A percentile compares a stretch with the other conserved stretches of the same genome.
These are phyloP conservation scores for Oehlia diaphana DNA, from an alignment of 192 early-diverging fungal species.

Conservation along the genomic window DNA sequence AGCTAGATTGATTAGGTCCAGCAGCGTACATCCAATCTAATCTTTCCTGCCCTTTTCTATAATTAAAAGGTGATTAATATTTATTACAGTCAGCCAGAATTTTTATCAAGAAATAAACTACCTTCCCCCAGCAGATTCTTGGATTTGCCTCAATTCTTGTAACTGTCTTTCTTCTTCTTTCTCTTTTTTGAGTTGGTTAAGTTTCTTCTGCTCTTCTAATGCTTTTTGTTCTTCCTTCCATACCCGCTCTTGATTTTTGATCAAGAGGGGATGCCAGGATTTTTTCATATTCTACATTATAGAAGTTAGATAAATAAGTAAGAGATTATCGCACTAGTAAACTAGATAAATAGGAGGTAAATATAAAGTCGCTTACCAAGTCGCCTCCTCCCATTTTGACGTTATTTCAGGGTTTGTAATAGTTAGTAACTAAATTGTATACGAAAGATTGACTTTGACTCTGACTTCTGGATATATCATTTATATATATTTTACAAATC, in stretches of 20 bases:
- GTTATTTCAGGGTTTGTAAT: background rate
- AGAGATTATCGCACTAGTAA: background rate
- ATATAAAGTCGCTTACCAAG: slow-evolving; percentile 34
- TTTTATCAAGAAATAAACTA: slow-evolving; percentile 13
- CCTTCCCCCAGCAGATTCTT: slow-evolving; percentile 66
- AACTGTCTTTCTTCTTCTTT: slow-evolving; percentile 86
- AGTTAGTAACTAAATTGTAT: background rate
- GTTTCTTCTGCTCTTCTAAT: slow-evolving; percentile 83
- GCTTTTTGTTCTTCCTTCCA: slow-evolving; percentile 84
- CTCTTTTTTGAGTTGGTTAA: slow-evolving; percentile 89
- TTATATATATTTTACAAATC: background rate
- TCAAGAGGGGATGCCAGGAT: slow-evolving; percentile 94
- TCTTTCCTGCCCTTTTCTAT: slow-evolving; percentile 66
- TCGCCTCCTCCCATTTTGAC: slow-evolving; percentile 53
- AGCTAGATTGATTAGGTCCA: slow-evolving; percentile 51
- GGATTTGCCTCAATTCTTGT: slow-evolving; percentile 78
- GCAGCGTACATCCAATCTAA: slow-evolving; percentile 97
- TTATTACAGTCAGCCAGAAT: background rate
- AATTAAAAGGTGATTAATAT: background rate
- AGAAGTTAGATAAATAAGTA: background rate
- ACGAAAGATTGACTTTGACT: too few species aligned
- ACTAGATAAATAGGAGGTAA: background rate
- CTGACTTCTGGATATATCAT: background rate
- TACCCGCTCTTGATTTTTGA: slow-evolving; percentile 88
- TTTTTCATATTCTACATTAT: slow-evolving; percentile 84